A percentile compares a stretch with the other conserved stretches of the same genome.
These are phyloP conservation scores for bread wheat (Triticum aestivum) DNA, from an alignment of 176 grass and related monocot species.

Conservation along the genomic window IWGSC_CS_RefSeq_v2.1 NC_057808.1:562051657-562052156, in stretches of 20 bases:
- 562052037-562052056: constrained; percentile 25
- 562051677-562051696: constrained; percentile 98
- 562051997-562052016: constrained; percentile 1
- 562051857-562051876: constrained; percentile 72
- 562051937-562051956: constrained; percentile 98
- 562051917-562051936: constrained; percentile 88
- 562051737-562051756: constrained; percentile 98
- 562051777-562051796: neutral
- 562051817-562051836: constrained; percentile 8
- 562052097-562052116: constrained; percentile 95
- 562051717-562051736: constrained; percentile 93
- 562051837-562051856: constrained; percentile 99
- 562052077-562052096: constrained; percentile 98
- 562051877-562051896: constrained; percentile 7
- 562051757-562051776: constrained; percentile 90
- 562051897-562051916: constrained; percentile 99
- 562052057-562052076: constrained; percentile 92
- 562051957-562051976: constrained; percentile 99
- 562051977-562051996: constrained; percentile 52
- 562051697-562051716: constrained; percentile 64
- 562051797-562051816: constrained; percentile 22
- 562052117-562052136: constrained; percentile 97
- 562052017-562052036: constrained; percentile 23
- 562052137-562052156: constrained; percentile 99
- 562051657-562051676: constrained; percentile 83